Conservation (phyloP, 805 yeast genomes). For the Hanseniaspora meyeri region DNA sequence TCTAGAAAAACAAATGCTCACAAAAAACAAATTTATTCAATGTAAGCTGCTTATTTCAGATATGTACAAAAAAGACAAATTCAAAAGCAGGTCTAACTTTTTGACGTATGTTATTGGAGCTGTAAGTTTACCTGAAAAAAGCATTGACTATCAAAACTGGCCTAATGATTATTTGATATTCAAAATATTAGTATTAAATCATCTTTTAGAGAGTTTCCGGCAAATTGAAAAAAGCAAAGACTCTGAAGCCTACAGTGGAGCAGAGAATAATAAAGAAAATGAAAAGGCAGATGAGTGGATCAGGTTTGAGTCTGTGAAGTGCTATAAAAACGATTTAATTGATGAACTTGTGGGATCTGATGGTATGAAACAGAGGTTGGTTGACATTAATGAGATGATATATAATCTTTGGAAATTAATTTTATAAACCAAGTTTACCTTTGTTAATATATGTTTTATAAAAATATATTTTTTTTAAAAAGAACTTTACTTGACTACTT, state of each 20-base stretch:
- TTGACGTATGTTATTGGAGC: neutral
- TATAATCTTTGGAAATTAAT: slow-evolving; percentile 1
- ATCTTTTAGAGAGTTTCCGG: neutral
- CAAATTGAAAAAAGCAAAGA: neutral
- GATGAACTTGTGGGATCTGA: neutral
- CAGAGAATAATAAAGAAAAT: neutral
- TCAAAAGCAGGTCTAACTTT: neutral
- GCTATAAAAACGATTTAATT: neutral
- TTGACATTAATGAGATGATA: neutral
- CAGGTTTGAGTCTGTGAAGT: neutral
- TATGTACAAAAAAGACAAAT: neutral
- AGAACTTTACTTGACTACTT: too few species aligned
- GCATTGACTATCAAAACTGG: neutral
- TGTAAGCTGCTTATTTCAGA: neutral
- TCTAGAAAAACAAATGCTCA: neutral
- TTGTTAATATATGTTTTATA: neutral
- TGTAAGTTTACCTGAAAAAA: neutral
- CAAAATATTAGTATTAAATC: neutral
- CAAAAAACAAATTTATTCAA: neutral
- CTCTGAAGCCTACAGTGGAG: neutral
- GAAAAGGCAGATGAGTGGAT: neutral
- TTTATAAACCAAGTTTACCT: neutral
- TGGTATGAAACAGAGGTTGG: neutral
- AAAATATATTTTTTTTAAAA: too few species aligned
- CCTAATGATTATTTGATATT: neutral